Evolutionary conservation across 1,284 basidiomycete species (phyloP).

Genomic region (Cystobasidium sp.): DNA sequence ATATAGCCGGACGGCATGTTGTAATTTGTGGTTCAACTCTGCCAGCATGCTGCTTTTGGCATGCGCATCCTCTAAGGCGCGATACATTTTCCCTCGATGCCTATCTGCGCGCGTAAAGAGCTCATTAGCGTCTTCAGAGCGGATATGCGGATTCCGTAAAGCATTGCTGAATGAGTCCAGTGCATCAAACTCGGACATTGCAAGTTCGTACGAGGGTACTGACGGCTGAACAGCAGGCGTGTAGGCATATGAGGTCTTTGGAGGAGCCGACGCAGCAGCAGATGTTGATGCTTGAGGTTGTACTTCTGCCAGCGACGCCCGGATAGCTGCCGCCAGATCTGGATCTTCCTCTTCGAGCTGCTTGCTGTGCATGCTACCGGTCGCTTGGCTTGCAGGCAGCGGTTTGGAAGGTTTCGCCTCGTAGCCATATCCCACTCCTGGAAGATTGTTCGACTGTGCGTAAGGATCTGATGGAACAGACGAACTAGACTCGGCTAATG

Average conservation of each 20-base stretch:
- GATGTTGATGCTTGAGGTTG: conserved; percentile 60
- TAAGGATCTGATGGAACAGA: conserved; percentile 18
- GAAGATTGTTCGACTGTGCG: conserved; percentile 45
- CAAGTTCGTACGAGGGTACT: conserved; percentile 39
- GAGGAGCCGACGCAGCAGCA: conserved; percentile 29
- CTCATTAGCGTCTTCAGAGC: conserved; percentile 36
- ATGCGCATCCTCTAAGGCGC: conserved; percentile 39
- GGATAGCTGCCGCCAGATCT: conserved; percentile 90
- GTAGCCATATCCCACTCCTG: conserved; percentile 37
- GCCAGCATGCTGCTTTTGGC: conserved; percentile 44
- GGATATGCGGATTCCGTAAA: conserved; percentile 13
- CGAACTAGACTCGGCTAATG: conserved; percentile 65
- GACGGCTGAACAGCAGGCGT: conserved; percentile 23
- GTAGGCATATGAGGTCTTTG: conserved; percentile 27
- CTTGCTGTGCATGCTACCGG: conserved; percentile 30
- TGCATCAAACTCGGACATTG: conserved; percentile 35
- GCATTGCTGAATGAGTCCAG: conserved; percentile 38
- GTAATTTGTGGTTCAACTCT: conserved; percentile 51
- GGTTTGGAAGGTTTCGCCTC: conserved; percentile 60
- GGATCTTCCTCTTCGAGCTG: conserved; percentile 84
- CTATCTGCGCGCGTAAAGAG: conserved; percentile 40
- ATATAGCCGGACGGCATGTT: conserved; percentile 50
- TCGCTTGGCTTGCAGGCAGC: conserved; percentile 47
- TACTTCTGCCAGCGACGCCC: conserved; percentile 87
- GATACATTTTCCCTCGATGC: conserved; percentile 37